A percentile compares a stretch with the other conserved stretches of the same genome.
Evolutionary conservation across 2,329 filamentous ascomycete genomes (phyloP).

Genomic region (Fusarium xylarioides): DNA sequence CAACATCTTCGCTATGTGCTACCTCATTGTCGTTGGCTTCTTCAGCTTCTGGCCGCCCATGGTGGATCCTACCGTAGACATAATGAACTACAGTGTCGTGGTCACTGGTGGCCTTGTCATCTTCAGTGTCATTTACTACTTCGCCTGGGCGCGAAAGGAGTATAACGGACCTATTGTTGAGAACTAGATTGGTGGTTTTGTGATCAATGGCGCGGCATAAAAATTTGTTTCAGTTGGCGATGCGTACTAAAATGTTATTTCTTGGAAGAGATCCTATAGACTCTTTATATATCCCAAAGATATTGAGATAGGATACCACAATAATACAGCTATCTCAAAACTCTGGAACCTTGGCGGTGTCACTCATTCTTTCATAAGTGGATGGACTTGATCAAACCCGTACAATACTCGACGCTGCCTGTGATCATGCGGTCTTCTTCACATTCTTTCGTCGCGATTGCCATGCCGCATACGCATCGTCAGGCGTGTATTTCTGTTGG

Average conservation of each 20-base stretch:
- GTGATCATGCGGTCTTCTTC: not conserved
- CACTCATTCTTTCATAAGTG: not conserved
- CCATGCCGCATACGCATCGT: not conserved
- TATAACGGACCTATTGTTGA: conserved; percentile 57
- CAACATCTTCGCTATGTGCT: conserved; percentile 62
- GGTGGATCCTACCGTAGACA: conserved; percentile 42
- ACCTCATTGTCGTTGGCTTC: conserved; percentile 64
- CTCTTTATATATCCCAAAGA: not conserved
- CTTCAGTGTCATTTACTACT: conserved; percentile 59
- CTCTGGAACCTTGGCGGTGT: fast-evolving
- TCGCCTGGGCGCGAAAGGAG: conserved; percentile 51
- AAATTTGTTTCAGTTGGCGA: not conserved
- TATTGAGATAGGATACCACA: not conserved
- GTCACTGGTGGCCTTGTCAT: conserved; percentile 54
- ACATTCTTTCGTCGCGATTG: not conserved
- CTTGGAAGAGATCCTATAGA: not conserved
- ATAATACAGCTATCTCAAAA: not conserved
- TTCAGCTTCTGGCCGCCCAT: conserved; percentile 62
- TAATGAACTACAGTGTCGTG: conserved; percentile 59
- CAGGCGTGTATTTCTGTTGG: conserved; percentile 3
- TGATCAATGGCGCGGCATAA: not conserved
- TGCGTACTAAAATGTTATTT: not conserved
- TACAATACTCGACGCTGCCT: fast-evolving
- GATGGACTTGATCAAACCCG: not conserved
- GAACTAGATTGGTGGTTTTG: not conserved